Percentiles rank a stretch among this genome's conserved stretches.
phyloP scores from a whole-genome alignment of 495 filamentous ascomycete genomes.

The Aspergillus taichungensis region DNA sequence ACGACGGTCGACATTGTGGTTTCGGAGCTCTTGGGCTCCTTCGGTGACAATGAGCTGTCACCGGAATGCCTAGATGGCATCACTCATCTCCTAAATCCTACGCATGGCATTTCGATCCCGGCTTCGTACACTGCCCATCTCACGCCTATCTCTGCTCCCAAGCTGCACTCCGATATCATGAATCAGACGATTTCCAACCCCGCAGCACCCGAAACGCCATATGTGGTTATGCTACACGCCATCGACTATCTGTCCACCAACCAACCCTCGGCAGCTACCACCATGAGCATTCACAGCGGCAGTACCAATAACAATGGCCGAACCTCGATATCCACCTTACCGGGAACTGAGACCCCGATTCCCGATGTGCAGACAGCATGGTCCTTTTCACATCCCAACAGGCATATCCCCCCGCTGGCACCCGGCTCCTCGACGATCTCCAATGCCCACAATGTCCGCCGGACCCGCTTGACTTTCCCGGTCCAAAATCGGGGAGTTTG shows the following conservation, averaged over 20 bases:
- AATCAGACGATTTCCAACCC: constrained; percentile 51
- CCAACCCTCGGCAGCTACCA: constrained; percentile 13
- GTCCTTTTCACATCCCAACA: constrained; percentile 42
- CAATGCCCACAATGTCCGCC: constrained; percentile 84
- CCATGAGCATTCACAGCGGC: constrained; percentile 6
- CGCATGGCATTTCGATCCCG: constrained; percentile 86
- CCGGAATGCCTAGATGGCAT: constrained; percentile 88
- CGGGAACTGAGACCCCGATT: constrained; percentile 23
- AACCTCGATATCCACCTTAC: constrained; percentile 21
- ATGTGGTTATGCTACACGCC: constrained; percentile 86
- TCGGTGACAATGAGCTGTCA: constrained; percentile 83
- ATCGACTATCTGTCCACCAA: constrained; percentile 64
- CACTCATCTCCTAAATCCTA: constrained; percentile 69
- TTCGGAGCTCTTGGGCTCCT: constrained; percentile 88
- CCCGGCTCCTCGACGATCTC: constrained; percentile 30
- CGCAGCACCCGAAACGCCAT: constrained; percentile 71
- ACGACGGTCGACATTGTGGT: constrained; percentile 84
- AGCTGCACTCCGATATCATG: constrained; percentile 70
- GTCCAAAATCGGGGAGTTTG: constrained; percentile 67
- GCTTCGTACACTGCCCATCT: constrained; percentile 84
- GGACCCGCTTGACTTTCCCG: constrained; percentile 64
- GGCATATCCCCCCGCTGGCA: constrained; percentile 28
- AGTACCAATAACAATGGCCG: constrained; percentile 12
- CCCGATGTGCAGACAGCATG: constrained; percentile 38
- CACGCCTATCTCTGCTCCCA: constrained; percentile 83